Percentiles rank a stretch among this genome's conserved stretches.
Conservation (phyloP, 2,329 filamentous ascomycete genomes). For the Colletotrichum neosansevieriae region DNA sequence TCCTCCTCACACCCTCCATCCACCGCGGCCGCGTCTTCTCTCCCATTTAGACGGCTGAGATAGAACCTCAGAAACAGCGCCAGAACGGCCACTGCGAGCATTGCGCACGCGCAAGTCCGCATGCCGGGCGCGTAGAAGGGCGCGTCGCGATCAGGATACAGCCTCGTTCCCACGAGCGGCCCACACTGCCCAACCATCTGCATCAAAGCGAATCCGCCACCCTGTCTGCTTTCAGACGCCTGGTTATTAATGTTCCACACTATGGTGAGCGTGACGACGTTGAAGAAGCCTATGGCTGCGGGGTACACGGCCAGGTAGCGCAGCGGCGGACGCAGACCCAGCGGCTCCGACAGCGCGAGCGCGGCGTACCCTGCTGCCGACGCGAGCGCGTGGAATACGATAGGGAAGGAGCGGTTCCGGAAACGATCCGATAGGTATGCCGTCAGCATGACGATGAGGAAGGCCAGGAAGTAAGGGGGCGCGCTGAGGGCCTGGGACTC, state of each 20-base stretch:
- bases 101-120: conserved; percentile 71
- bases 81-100: conserved; percentile 70
- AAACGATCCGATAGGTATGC: conserved; percentile 78
- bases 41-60: conserved; percentile 63
- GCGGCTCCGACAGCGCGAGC: conserved; percentile 68
- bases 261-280: conserved; percentile 84
- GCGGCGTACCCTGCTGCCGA: conserved; percentile 72
- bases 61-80: conserved; percentile 66
- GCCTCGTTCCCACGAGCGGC: conserved; percentile 74
- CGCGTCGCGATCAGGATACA: conserved; percentile 71
- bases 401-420: conserved; percentile 71
- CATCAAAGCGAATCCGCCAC: conserved; percentile 82
- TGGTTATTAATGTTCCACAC: conserved; percentile 94
- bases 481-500: conserved; percentile 82
- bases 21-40: conserved; percentile 52
- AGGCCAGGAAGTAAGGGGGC: conserved; percentile 84
- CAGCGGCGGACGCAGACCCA: conserved; percentile 57
- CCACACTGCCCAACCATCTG: conserved; percentile 87
- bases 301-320: conserved; percentile 84
- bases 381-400: conserved; percentile 76
- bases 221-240: conserved; percentile 74
- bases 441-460: conserved; percentile 77
- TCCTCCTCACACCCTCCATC: conserved; percentile 47
- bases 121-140: conserved; percentile 75
- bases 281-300: conserved; percentile 84